These are phyloP conservation scores for Suillus subalutaceus DNA, from an alignment of 768 basidiomycete genomes.

Conservation along the genomic window DNA sequence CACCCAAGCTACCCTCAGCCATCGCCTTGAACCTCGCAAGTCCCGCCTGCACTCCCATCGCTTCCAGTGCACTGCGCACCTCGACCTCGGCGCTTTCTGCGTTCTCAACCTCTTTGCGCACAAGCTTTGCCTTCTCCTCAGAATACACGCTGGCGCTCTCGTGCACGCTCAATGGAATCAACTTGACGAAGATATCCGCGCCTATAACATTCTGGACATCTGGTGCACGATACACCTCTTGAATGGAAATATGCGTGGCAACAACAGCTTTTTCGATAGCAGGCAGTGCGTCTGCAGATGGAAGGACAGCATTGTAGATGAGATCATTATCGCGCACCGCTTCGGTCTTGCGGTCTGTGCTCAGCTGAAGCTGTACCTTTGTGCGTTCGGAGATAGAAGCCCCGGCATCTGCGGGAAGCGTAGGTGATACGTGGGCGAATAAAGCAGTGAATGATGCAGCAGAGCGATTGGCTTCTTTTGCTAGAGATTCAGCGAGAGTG, in stretches of 20 bases:
- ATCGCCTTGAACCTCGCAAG: slow-evolving; percentile 71
- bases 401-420: slow-evolving; percentile 85
- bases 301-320: slow-evolving; percentile 92
- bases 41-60: slow-evolving; percentile 76
- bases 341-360: slow-evolving; percentile 73
- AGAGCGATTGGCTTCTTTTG: slow-evolving; percentile 80
- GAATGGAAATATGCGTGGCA: slow-evolving; percentile 87
- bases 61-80: slow-evolving; percentile 75
- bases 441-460: slow-evolving; percentile 69
- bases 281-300: slow-evolving; percentile 77
- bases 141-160: slow-evolving; percentile 96
- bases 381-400: slow-evolving; percentile 79
- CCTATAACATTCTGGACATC: slow-evolving; percentile 97
- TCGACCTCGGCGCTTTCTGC: slow-evolving; percentile 85
- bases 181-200: slow-evolving; percentile 81
- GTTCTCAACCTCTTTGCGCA: slow-evolving; percentile 85
- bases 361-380: slow-evolving; percentile 79
- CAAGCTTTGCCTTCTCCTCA: slow-evolving; percentile 97
- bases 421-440: slow-evolving; percentile 78
- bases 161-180: slow-evolving; percentile 92
- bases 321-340: slow-evolving; percentile 92
- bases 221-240: slow-evolving; percentile 88
- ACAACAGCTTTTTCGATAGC: slow-evolving; percentile 80
- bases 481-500: slow-evolving; percentile 71
- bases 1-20: slow-evolving; percentile 63